phyloP scores from a whole-genome alignment of 208 protist genomes.

The Crithidia brevicula region DNA sequence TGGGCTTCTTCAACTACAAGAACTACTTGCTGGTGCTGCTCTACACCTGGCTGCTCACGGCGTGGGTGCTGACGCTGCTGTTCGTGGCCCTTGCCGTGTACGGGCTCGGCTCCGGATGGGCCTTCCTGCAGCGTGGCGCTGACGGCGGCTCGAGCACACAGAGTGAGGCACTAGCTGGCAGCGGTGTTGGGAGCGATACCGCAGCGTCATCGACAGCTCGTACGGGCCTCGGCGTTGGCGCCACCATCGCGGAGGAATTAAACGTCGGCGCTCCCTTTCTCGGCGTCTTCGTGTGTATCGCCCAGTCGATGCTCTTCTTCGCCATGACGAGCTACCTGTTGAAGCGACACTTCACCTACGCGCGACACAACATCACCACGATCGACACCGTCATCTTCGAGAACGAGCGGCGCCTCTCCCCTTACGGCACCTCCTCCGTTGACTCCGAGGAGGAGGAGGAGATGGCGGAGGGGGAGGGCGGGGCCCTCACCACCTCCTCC shows the following conservation, averaged over 20 bases:
- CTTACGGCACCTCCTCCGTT: conserved; percentile 14
- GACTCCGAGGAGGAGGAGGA: conserved; percentile 26
- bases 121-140: conserved; percentile 5
- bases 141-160: too few relatives aligned
- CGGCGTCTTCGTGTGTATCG: conserved; percentile 79
- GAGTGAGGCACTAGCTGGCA: neutral
- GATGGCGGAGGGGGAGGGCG: too few relatives aligned
- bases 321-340: conserved; percentile 73
- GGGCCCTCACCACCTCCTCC: too few relatives aligned
- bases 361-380: conserved; percentile 85
- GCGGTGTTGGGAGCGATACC: neutral
- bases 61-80: conserved; percentile 67
- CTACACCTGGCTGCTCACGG: conserved; percentile 77
- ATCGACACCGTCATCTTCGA: conserved; percentile 87
- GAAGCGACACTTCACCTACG: conserved; percentile 65
- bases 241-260: conserved; percentile 48
- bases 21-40: conserved; percentile 84
- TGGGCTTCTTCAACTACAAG: conserved; percentile 95
- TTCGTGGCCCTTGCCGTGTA: conserved; percentile 41
- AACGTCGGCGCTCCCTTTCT: conserved; percentile 71
- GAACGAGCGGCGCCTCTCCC: conserved; percentile 26
- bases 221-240: conserved; percentile 33
- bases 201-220: neutral
- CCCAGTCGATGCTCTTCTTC: conserved; percentile 71
- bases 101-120: conserved; percentile 8